Conservation (phyloP, 176 grass and related monocot genomes). For the Hordeum vulgare region MorexV3_pseudomolecules_assembly NC_058524.1:69099768-69100267, state of each 20-base stretch:
- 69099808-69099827: conserved; percentile 74
- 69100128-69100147: conserved; percentile 90
- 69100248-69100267: conserved; percentile 83
- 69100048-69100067: conserved; percentile 89
- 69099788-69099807: conserved; percentile 79
- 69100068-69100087: conserved; percentile 92
- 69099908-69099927: conserved; percentile 82
- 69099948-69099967: conserved; percentile 86
- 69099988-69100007: conserved; percentile 95
- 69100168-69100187: conserved; percentile 58
- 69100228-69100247: conserved; percentile 77
- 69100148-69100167: conserved; percentile 95
- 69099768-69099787: conserved; percentile 78
- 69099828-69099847: conserved; percentile 91
- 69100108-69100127: conserved; percentile 97
- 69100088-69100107: conserved; percentile 86
- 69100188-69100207: conserved; percentile 77
- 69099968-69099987: conserved; percentile 81
- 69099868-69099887: conserved; percentile 91
- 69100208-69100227: conserved; percentile 81
- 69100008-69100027: conserved; percentile 82
- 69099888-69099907: conserved; percentile 98
- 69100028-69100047: conserved; percentile 90
- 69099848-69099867: conserved; percentile 88
- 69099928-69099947: conserved; percentile 92